Percentiles rank a stretch among this genome's conserved stretches.
phyloP scores from a whole-genome alignment of 1,284 basidiomycete species.

The Cerrena zonata region DNA sequence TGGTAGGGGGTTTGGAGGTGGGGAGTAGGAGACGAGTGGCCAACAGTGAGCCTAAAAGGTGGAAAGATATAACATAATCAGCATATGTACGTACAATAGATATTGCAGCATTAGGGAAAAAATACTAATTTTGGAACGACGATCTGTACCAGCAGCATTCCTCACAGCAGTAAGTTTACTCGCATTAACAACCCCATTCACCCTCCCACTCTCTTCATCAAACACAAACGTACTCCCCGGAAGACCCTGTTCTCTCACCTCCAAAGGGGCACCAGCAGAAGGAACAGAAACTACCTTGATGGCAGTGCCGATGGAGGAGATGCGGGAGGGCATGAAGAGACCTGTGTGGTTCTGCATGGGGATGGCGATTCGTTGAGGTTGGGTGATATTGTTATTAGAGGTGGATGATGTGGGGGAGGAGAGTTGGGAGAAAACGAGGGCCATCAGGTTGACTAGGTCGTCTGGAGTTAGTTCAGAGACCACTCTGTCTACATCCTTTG shows the following conservation, averaged over 20 bases:
- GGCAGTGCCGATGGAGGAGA: conserved; percentile 43
- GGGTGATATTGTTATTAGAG: conserved; percentile 23
- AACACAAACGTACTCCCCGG: conserved; percentile 74
- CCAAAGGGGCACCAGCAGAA: conserved; percentile 28
- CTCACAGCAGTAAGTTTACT: conserved; percentile 69
- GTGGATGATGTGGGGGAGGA: conserved; percentile 11
- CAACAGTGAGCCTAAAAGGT: conserved; percentile 59
- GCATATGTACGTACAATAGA: neutral
- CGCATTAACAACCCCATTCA: conserved; percentile 73
- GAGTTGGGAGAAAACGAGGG: conserved; percentile 40
- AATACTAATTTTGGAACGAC: no score
- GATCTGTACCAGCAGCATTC: conserved; percentile 67
- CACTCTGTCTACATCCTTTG: conserved; percentile 42
- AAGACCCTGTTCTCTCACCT: conserved; percentile 43
- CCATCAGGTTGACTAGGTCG: conserved; percentile 51
- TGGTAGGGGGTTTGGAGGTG: conserved; percentile 33
- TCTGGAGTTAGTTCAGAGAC: conserved; percentile 35
- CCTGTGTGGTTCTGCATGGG: conserved; percentile 45
- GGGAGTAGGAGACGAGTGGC: conserved; percentile 52
- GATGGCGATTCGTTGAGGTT: conserved; percentile 49
- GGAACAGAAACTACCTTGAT: conserved; percentile 76
- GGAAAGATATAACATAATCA: neutral
- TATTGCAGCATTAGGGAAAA: no score
- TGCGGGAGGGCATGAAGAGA: conserved; percentile 69
- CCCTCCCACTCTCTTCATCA: conserved; percentile 61